A percentile compares a stretch with the other conserved stretches of the same genome.
Evolutionary conservation across 83 land plant genomes (phyloP).

Genomic region (Picea abies): DNA sequence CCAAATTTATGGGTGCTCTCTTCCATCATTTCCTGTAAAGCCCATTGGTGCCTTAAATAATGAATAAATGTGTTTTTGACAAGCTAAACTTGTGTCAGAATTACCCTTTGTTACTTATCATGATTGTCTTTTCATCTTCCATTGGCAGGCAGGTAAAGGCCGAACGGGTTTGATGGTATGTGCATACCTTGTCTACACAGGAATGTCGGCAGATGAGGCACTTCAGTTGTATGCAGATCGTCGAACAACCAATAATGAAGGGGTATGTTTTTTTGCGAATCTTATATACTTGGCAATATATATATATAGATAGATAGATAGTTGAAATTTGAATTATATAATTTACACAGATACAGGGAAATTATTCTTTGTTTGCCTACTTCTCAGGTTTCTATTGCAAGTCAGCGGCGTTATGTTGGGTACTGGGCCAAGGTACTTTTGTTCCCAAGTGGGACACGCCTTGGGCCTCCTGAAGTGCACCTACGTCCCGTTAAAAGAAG

Average conservation of each 20-base stretch:
- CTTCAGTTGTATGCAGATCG: slow-evolving; percentile 61
- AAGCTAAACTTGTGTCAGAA: too few species aligned
- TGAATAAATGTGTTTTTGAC: neutral
- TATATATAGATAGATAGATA: neutral
- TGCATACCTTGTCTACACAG: slow-evolving; percentile 67
- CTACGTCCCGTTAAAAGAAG: slow-evolving; percentile 51
- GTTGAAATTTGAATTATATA: neutral
- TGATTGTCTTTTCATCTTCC: neutral
- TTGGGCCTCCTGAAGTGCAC: slow-evolving; percentile 49
- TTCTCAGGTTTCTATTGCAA: slow-evolving; percentile 67
- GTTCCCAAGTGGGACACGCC: slow-evolving; percentile 31
- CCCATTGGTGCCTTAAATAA: neutral
- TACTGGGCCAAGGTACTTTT: slow-evolving; percentile 58
- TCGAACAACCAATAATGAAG: slow-evolving; percentile 72
- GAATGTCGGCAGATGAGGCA: slow-evolving; percentile 73
- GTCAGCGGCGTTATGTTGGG: slow-evolving; percentile 78
- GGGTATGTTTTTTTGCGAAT: slow-evolving; percentile 36
- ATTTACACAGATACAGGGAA: neutral
- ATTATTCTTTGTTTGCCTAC: neutral
- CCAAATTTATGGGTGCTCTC: too few species aligned
- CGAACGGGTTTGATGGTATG: slow-evolving; percentile 88
- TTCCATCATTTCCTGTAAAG: neutral
- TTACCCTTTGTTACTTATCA: neutral
- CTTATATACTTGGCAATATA: too few species aligned
- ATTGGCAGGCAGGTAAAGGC: slow-evolving; percentile 78